A percentile compares a stretch with the other conserved stretches of the same genome.
phyloP scores from a whole-genome alignment of 495 filamentous ascomycete species.

The Rostrohypoxylon terebratum region DNA sequence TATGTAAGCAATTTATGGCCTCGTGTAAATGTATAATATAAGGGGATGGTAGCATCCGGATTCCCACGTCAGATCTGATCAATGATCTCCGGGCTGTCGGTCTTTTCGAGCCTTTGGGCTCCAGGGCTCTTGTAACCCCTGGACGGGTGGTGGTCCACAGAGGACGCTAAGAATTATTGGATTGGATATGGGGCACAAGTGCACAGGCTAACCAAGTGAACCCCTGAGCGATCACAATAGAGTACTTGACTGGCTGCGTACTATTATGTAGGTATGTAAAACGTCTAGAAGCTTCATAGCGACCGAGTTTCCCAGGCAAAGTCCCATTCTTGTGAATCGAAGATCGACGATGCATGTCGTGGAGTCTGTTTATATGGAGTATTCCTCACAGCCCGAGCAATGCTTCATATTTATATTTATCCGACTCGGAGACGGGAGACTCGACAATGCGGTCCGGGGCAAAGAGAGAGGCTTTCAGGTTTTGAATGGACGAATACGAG shows the following conservation, averaged over 20 bases:
- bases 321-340: constrained; percentile 22
- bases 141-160: constrained; percentile 25
- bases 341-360: constrained; percentile 36
- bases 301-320: constrained; percentile 21
- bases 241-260: constrained; percentile 1
- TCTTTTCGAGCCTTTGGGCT: constrained; percentile 24
- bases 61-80: constrained; percentile 45
- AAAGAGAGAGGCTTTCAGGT: constrained; percentile 29
- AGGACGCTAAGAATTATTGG: constrained; percentile 30
- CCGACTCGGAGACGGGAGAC: constrained; percentile 24
- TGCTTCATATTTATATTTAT: constrained; percentile 10
- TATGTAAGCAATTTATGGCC: constrained; percentile 12
- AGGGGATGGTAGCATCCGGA: constrained; percentile 37
- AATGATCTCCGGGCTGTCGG: constrained; percentile 45
- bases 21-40: constrained; percentile 35
- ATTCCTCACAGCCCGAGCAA: constrained; percentile 10
- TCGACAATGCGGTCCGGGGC: constrained; percentile 15
- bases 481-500: constrained; percentile 28
- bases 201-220: constrained; percentile 22
- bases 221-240: constrained; percentile 35
- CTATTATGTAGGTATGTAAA: too few species aligned
- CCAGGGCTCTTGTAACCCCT: constrained; percentile 27
- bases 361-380: constrained; percentile 22
- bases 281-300: constrained; percentile 24
- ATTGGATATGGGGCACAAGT: constrained; percentile 28